Evolutionary conservation across 768 basidiomycete genomes (phyloP).

Genomic region (Russula vinacea): DNA sequence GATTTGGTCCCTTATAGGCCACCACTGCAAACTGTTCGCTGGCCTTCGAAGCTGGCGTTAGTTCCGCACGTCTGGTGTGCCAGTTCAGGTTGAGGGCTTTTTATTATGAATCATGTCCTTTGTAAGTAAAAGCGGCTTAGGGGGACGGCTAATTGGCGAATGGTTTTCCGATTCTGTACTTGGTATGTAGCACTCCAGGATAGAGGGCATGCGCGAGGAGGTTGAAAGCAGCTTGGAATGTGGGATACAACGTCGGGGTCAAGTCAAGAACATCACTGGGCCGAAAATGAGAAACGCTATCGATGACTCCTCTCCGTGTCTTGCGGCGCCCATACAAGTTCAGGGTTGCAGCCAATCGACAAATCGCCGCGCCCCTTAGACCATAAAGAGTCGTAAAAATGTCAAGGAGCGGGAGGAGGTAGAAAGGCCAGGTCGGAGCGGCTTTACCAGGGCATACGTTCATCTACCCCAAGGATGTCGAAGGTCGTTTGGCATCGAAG

Average conservation of each 20-base stretch:
- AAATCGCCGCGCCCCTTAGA: not conserved
- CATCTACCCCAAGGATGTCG: not conserved
- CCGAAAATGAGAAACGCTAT: not conserved
- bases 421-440: not conserved
- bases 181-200: not conserved
- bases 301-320: not conserved
- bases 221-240: not conserved
- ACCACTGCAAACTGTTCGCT: not conserved
- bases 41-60: not conserved
- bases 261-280: not conserved
- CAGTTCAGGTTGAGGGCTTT: not conserved
- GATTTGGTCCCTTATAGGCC: not conserved
- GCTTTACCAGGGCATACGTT: not conserved
- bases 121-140: not conserved
- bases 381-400: not conserved
- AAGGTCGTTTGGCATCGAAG: not conserved
- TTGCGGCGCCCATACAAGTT: not conserved
- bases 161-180: not conserved
- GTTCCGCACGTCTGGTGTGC: not conserved
- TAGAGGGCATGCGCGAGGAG: not conserved
- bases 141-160: not conserved
- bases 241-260: not conserved
- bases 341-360: not conserved
- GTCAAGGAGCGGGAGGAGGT: not conserved
- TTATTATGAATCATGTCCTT: not conserved